Percentiles rank a stretch among this genome's conserved stretches.
Conservation (phyloP, 345 rosid species). For the Brassica incana region DNA sequence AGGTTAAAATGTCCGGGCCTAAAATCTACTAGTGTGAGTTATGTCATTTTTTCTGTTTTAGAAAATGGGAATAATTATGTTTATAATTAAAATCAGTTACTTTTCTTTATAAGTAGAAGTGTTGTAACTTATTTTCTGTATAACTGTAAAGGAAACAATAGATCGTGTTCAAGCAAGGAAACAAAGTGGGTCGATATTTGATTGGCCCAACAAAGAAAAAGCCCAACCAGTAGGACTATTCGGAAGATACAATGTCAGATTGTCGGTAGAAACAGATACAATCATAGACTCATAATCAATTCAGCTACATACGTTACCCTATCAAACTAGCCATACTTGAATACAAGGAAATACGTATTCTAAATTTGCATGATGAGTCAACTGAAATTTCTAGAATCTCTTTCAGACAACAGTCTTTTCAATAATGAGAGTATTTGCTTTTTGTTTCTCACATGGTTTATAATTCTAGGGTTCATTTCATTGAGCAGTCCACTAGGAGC, state of each 20-base stretch:
- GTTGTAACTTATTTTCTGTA: neutral
- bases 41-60: neutral
- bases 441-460: conserved; percentile 81
- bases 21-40: neutral
- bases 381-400: conserved; percentile 27
- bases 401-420: conserved; percentile 63
- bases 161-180: neutral
- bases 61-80: neutral
- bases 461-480: conserved; percentile 84
- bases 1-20: too few species aligned
- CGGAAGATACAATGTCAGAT: neutral
- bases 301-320: neutral
- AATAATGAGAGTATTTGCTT: conserved; percentile 83
- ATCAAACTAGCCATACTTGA: neutral
- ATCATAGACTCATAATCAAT: neutral
- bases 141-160: neutral
- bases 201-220: neutral
- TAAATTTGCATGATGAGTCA: neutral
- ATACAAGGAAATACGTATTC: neutral
- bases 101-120: neutral
- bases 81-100: neutral
- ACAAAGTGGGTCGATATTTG: neutral
- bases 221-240: neutral
- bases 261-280: neutral
- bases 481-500: conserved; percentile 87